Evolutionary conservation across 352 stramenopile genomes (phyloP).

Genomic region (Phytopythium chamaehyphon): DNA sequence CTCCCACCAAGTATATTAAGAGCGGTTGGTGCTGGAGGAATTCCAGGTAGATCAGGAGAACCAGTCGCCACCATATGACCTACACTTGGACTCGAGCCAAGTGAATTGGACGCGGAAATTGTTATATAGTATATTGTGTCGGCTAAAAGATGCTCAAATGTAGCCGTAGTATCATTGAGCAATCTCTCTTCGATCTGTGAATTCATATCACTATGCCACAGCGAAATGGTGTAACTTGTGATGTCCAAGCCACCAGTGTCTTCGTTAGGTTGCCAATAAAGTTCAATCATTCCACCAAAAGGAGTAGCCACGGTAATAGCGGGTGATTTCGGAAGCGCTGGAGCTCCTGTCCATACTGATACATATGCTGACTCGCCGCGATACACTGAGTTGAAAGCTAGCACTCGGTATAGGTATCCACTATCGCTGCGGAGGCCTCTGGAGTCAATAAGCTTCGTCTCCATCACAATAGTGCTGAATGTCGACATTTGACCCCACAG

Average conservation of each 20-base stretch:
- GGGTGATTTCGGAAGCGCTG: constrained; percentile 22
- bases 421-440: constrained; percentile 20
- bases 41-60: constrained; percentile 15
- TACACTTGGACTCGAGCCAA: constrained; percentile 14
- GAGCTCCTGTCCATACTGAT: constrained; percentile 10
- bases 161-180: constrained; percentile 2
- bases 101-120: constrained; percentile 12
- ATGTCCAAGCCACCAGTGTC: constrained; percentile 41
- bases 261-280: constrained; percentile 28
- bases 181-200: constrained; percentile 7
- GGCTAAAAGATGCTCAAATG: constrained; percentile 17
- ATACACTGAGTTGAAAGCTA: constrained; percentile 41
- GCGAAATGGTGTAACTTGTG: constrained; percentile 17
- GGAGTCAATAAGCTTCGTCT: constrained; percentile 26
- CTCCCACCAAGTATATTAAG: constrained; percentile 24
- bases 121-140: constrained; percentile 22
- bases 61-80: constrained; percentile 12
- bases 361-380: constrained; percentile 7
- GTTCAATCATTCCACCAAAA: constrained; percentile 42
- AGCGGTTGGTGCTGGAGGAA: constrained; percentile 12
- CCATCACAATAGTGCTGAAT: constrained; percentile 5
- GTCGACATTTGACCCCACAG: constrained; percentile 6
- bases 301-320: constrained; percentile 13
- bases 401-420: constrained; percentile 37
- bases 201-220: constrained; percentile 4